These are phyloP conservation scores for Lizonia empirigonia DNA, from an alignment of 2,329 filamentous ascomycete genomes.

Conservation along the genomic window DNA sequence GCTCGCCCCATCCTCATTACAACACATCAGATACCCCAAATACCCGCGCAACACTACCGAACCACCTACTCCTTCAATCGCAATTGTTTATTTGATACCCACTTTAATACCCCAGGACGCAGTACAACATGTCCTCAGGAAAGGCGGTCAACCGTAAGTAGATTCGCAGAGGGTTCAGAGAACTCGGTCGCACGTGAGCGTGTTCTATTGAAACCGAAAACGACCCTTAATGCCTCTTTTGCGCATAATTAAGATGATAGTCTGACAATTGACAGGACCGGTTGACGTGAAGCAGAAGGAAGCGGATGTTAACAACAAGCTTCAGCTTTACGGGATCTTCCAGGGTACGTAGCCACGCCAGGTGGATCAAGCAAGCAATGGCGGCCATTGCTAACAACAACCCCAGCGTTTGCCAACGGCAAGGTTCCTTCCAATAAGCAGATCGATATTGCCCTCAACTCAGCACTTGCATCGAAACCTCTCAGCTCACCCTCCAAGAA, in stretches of 20 bases:
- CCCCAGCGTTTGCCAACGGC: slow-evolving; percentile 77
- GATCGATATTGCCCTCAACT: slow-evolving; percentile 94
- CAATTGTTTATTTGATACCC: slow-evolving; percentile 41
- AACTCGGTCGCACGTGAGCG: neutral
- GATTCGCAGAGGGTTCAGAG: neutral
- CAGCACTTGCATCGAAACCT: slow-evolving; percentile 73
- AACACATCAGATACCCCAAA: slow-evolving; percentile 19
- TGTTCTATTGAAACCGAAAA: neutral
- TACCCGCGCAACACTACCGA: slow-evolving; percentile 7
- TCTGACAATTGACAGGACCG: slow-evolving; percentile 64
- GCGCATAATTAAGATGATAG: neutral
- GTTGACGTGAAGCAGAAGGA: slow-evolving; percentile 78
- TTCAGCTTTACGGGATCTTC: slow-evolving; percentile 92
- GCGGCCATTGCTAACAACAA: slow-evolving; percentile 20
- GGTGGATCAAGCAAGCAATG: neutral
- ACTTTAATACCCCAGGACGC: slow-evolving; percentile 33
- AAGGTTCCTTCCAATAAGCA: slow-evolving; percentile 96
- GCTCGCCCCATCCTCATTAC: slow-evolving; percentile 7
- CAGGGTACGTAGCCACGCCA: slow-evolving; percentile 56
- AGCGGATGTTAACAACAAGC: slow-evolving; percentile 85
- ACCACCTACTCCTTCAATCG: slow-evolving; percentile 27
- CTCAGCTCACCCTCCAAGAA: slow-evolving; percentile 73
- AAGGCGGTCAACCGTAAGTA: slow-evolving; percentile 38
- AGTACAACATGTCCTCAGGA: slow-evolving; percentile 31
- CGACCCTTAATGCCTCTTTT: neutral